These are phyloP conservation scores for Ulvella scutata DNA, from an alignment of 139 green algal genomes.

Conservation along the genomic window DNA sequence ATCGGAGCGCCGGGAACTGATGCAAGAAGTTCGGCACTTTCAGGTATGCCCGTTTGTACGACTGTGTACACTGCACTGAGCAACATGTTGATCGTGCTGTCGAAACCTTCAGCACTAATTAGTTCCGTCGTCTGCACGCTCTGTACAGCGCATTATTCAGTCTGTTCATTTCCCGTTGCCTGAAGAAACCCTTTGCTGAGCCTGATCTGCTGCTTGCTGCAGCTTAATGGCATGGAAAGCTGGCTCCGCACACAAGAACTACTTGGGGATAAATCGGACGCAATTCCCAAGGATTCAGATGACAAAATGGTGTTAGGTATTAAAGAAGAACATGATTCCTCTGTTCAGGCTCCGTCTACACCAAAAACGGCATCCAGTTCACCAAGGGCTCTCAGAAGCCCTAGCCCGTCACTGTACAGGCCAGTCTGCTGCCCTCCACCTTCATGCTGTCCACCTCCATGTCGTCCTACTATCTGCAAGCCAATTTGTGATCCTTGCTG, in stretches of 20 bases:
- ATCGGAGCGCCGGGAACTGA: constrained; percentile 16
- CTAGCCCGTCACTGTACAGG: background rate
- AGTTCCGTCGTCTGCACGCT: background rate
- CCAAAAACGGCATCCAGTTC: no score
- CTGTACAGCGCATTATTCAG: background rate
- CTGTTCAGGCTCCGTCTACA: no score
- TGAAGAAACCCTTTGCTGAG: background rate
- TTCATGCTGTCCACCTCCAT: background rate
- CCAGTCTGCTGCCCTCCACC: background rate
- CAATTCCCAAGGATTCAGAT: background rate
- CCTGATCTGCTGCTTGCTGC: background rate
- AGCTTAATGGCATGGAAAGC: constrained; percentile 11
- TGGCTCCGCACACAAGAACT: constrained; percentile 17
- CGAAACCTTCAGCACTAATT: background rate
- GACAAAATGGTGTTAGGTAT: no score
- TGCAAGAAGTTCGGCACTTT: constrained; percentile 28
- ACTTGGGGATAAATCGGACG: constrained; percentile 2
- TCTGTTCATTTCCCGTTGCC: background rate
- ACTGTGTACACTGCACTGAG: no score
- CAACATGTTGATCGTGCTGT: background rate
- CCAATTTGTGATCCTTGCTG: background rate
- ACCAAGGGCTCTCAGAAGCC: no score
- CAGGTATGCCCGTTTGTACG: no score
- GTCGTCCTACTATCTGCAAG: background rate
- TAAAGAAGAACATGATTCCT: no score